Evolutionary conservation across 1,284 basidiomycete species (phyloP).

Genomic region (Moniliella sp.): DNA sequence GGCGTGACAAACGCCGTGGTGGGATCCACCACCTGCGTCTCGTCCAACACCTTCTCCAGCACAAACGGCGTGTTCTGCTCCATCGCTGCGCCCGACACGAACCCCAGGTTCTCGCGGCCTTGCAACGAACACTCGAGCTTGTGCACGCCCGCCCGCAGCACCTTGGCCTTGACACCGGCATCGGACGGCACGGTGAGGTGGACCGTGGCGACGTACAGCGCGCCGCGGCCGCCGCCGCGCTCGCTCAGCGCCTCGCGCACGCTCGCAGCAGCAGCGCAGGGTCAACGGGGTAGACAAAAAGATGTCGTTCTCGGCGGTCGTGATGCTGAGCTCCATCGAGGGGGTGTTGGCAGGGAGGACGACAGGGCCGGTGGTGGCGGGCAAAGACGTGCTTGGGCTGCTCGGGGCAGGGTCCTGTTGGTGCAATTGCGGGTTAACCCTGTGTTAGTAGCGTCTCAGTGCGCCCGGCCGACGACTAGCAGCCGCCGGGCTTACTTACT

Average conservation of each 20-base stretch:
- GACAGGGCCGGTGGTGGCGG: no score
- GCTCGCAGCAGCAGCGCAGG: neutral
- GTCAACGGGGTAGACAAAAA: neutral
- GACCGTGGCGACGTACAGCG: neutral
- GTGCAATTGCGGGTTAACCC: no score
- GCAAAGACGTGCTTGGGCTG: no score
- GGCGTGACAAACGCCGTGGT: no score
- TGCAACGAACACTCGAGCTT: neutral
- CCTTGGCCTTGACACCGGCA: neutral
- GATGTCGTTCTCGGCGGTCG: neutral
- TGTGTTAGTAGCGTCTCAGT: no score
- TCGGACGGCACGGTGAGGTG: neutral
- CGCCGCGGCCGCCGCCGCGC: neutral
- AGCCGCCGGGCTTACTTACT: no score
- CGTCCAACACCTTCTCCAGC: neutral
- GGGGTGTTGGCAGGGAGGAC: no score
- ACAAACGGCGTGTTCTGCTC: neutral
- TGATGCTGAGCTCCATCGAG: neutral
- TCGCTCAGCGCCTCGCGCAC: neutral
- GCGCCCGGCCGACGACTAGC: no score
- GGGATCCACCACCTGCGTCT: no score
- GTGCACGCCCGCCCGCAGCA: neutral
- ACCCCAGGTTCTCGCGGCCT: neutral
- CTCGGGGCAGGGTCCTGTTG: no score
- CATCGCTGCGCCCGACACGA: neutral